Evolutionary conservation across 495 filamentous ascomycete genomes (phyloP), one percentile per base, ranked within the genome.

Genomic region (Penicillium paradoxum): DNA sequence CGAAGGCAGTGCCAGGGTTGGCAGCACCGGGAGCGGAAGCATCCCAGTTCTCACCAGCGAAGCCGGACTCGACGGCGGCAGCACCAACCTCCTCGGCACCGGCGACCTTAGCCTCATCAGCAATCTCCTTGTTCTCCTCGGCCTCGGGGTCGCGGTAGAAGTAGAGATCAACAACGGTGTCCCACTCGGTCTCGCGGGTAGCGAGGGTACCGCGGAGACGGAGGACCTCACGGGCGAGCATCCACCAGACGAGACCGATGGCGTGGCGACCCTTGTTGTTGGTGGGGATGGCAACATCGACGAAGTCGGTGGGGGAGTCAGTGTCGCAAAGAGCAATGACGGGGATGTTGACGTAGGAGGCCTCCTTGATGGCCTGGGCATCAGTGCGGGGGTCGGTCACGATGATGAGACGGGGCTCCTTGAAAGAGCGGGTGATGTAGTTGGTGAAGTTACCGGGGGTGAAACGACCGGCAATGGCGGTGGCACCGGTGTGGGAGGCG

Each of bases 351-450:
- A 98, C 93, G 79, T 97, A 98, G 62, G 83, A 88, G 66, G 93
- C 95, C 82, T 98, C 93, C 84, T 97, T 97, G 86, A 98, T 97
- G 68, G 93, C 93, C 83, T 98, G 93, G 68, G 95, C 87, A 64
- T 98, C 93, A 79, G 95, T 98, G 79, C 95, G 95, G 65, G 93
- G 93, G 73, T 98, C 93, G 75, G 93, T 98, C 70, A 98, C 93
- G 73, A 98, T 84, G 83, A 98, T 97, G 64, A 98, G 84, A 72
- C 93, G 95, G 69, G 93, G 93, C 80, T 98, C 93, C 86, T 97
- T 97, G 88, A 98, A 98, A 65, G 93, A 97, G 71, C 93, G 95
- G 74, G 93, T 98, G 86, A 97, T 98, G 88, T 98, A 98, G 81
- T 98, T 98, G 83, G 93, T 98, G 87, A 98, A 98, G 75, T 95